A percentile compares a stretch with the other conserved stretches of the same genome.
phyloP scores from a whole-genome alignment of 1,284 basidiomycete genomes.

The Heterobasidion occidentale region DNA sequence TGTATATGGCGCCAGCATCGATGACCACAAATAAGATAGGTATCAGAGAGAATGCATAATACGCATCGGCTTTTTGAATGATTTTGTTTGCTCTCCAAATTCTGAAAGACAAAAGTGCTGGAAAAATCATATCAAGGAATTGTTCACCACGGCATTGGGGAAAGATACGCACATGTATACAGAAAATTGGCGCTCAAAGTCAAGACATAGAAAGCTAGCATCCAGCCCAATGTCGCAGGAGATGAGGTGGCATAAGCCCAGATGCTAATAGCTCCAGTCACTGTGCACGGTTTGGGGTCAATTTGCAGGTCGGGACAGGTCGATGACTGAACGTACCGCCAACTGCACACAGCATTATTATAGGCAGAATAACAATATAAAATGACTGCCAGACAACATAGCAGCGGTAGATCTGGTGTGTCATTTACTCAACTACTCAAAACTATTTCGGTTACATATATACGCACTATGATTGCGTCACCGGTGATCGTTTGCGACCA shows the following conservation, averaged over 20 bases:
- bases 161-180: constrained; percentile 18
- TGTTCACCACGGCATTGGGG: too few relatives aligned
- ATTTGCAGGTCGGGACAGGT: too few relatives aligned
- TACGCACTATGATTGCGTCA: too few relatives aligned
- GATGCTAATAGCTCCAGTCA: constrained; percentile 11
- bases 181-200: constrained; percentile 23
- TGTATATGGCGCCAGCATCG: constrained; percentile 26
- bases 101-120: constrained; percentile 18
- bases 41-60: constrained; percentile 11
- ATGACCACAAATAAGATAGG: constrained; percentile 22
- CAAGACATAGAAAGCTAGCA: constrained; percentile 21
- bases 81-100: constrained; percentile 19
- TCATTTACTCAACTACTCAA: too few relatives aligned
- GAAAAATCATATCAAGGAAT: too few relatives aligned
- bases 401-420: constrained; percentile 16
- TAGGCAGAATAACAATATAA: constrained; percentile 11
- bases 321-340: constrained; percentile 8
- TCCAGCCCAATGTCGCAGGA: constrained; percentile 18
- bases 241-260: constrained; percentile 13
- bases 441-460: too few relatives aligned
- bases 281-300: not conserved
- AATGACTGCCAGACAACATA: constrained; percentile 1
- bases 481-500: too few relatives aligned
- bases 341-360: constrained; percentile 16
- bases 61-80: constrained; percentile 6